phyloP scores from a whole-genome alignment of 805 yeast genomes.

The Metahyphopichia silvanorum region DNA sequence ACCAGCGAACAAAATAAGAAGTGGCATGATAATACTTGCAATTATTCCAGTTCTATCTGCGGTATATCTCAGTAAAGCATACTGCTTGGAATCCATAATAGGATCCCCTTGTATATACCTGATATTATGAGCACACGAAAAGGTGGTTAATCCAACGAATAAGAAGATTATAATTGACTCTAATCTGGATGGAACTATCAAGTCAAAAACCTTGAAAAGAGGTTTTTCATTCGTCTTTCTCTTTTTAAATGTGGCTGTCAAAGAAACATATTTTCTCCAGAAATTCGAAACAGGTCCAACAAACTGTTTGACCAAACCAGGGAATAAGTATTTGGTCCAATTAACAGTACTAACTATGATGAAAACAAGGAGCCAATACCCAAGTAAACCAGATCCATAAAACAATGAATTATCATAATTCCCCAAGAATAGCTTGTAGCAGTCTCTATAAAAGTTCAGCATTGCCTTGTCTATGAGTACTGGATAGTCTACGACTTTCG shows the following conservation, averaged over 20 bases:
- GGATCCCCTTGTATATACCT: slow-evolving; percentile 21
- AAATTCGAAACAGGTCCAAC: slow-evolving; percentile 7
- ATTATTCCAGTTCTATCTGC: slow-evolving; percentile 56
- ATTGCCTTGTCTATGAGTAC: slow-evolving; percentile 15
- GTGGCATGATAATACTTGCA: slow-evolving; percentile 44
- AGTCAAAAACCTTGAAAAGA: slow-evolving; percentile 14
- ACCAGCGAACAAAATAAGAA: slow-evolving; percentile 56
- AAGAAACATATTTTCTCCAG: slow-evolving; percentile 12
- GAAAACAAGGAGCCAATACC: slow-evolving; percentile 5
- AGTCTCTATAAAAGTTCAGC: slow-evolving; percentile 7
- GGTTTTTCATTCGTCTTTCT: slow-evolving; percentile 18
- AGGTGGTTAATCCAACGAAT: slow-evolving; percentile 16
- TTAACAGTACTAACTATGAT: slow-evolving; percentile 6
- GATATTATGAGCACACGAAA: slow-evolving; percentile 13
- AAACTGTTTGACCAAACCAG: slow-evolving; percentile 6
- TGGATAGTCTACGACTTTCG: slow-evolving; percentile 20
- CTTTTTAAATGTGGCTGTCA: slow-evolving; percentile 19
- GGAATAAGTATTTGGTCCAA: slow-evolving; percentile 12
- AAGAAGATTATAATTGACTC: slow-evolving; percentile 28
- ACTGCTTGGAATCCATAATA: slow-evolving; percentile 11
- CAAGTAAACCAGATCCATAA: slow-evolving; percentile 15
- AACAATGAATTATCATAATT: slow-evolving; percentile 21
- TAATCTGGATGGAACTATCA: slow-evolving; percentile 32
- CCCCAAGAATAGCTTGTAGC: slow-evolving; percentile 16
- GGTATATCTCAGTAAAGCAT: slow-evolving; percentile 27